Conservation (phyloP, 140 eudicot genomes). For the Oenanthe javanica region DNA sequence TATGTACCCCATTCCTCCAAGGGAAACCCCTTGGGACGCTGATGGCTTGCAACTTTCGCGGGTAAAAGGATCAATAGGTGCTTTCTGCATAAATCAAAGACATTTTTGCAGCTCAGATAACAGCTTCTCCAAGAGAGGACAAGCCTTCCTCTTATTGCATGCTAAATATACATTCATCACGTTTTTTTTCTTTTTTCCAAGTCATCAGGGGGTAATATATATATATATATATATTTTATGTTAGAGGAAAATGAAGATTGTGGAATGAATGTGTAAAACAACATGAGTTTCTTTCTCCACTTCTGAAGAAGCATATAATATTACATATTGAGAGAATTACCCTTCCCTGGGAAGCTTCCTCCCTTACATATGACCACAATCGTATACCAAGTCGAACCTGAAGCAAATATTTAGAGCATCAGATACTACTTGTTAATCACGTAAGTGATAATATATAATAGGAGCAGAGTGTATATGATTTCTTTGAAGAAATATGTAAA, state of each 20-base stretch:
- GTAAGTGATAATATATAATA: background rate
- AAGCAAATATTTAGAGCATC: constrained; percentile 10
- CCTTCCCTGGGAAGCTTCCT: constrained; percentile 99
- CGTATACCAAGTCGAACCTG: constrained; percentile 85
- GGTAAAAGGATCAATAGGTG: constrained; percentile 92
- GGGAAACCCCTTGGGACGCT: constrained; percentile 89
- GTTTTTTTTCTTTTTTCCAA: too few relatives aligned
- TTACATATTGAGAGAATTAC: constrained; percentile 29
- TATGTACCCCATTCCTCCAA: constrained; percentile 96
- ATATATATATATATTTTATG: background rate
- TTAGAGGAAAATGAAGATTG: background rate
- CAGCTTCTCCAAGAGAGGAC: background rate
- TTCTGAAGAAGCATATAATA: background rate
- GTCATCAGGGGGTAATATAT: too few relatives aligned
- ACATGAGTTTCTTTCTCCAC: background rate
- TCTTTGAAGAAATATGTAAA: background rate
- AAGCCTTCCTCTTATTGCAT: background rate
- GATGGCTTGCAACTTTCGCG: constrained; percentile 69
- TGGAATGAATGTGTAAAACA: too few relatives aligned
- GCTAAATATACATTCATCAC: background rate
- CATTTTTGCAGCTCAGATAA: background rate
- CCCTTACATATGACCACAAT: constrained; percentile 84
- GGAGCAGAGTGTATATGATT: background rate
- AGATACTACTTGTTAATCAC: constrained; percentile 4
- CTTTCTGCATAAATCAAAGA: constrained; percentile 43